phyloP scores from a whole-genome alignment of 1,284 basidiomycete genomes.

The Ganoderma lucidum region DNA sequence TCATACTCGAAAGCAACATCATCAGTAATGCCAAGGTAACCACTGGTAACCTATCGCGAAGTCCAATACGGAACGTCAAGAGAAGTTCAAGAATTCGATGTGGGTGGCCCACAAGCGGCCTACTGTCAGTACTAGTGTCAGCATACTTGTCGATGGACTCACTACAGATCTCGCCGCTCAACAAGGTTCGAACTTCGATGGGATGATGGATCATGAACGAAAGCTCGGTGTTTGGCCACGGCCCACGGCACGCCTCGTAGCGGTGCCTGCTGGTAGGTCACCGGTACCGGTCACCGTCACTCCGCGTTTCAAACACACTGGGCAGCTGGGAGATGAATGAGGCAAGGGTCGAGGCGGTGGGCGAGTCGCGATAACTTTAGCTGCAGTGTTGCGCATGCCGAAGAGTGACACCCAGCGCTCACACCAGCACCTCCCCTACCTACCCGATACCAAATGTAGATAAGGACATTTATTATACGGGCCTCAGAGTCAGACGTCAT shows the following conservation, averaged over 20 bases:
- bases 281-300: too few species aligned
- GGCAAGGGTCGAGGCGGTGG: too few species aligned
- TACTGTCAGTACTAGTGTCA: not conserved
- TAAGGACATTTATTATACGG: not conserved
- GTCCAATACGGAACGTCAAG: not conserved
- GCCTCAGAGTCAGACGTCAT: not conserved
- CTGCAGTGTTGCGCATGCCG: too few species aligned
- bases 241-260: not conserved
- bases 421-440: too few species aligned
- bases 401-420: too few species aligned
- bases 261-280: not conserved
- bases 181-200: not conserved
- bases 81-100: not conserved
- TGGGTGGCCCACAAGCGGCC: not conserved
- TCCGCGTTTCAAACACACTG: not conserved
- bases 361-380: too few species aligned
- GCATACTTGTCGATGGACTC: not conserved
- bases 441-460: not conserved
- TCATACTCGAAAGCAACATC: not conserved
- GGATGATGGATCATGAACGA: not conserved
- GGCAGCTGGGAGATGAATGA: not conserved
- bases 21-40: not conserved
- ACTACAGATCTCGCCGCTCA: not conserved
- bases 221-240: not conserved
- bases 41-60: not conserved